Conservation (phyloP, 495 filamentous ascomycete species). For the Podospora didyma region DNA sequence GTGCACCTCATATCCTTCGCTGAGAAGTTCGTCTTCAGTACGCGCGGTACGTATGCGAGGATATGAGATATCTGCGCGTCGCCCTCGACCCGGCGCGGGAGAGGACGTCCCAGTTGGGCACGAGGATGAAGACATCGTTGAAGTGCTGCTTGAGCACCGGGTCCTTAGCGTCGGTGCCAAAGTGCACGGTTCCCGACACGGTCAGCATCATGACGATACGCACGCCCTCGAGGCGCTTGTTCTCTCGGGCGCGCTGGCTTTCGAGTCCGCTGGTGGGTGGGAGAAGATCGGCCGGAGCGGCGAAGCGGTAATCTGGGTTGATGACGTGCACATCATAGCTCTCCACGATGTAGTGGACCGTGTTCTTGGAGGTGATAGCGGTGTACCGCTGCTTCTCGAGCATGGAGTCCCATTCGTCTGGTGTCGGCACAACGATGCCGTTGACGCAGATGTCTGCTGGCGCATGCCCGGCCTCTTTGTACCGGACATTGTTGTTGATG, state of each 20-base stretch:
- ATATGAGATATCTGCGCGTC: conserved; percentile 60
- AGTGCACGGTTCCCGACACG: conserved; percentile 59
- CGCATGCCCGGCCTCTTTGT: conserved; percentile 25
- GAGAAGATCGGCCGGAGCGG: conserved; percentile 24
- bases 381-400: conserved; percentile 31
- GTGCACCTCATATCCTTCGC: no score
- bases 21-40: conserved; percentile 8
- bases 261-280: conserved; percentile 9
- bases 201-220: conserved; percentile 67
- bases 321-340: conserved; percentile 70
- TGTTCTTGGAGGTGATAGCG: conserved; percentile 2
- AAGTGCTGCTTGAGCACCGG: conserved; percentile 55
- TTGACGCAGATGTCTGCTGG: conserved; percentile 45
- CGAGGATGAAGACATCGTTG: conserved; percentile 70
- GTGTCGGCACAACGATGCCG: conserved; percentile 31
- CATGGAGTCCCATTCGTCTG: conserved; percentile 34
- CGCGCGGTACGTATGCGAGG: conserved; percentile 67
- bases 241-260: not conserved
- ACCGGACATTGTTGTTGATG: conserved; percentile 31
- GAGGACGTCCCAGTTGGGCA: conserved; percentile 64
- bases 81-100: conserved; percentile 28
- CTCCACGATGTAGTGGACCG: conserved; percentile 54
- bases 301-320: conserved; percentile 56
- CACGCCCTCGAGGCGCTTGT: conserved; percentile 22
- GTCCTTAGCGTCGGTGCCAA: conserved; percentile 33